Conservation (phyloP, 2,329 filamentous ascomycete species). For the Colletotrichum sp. region DNA sequence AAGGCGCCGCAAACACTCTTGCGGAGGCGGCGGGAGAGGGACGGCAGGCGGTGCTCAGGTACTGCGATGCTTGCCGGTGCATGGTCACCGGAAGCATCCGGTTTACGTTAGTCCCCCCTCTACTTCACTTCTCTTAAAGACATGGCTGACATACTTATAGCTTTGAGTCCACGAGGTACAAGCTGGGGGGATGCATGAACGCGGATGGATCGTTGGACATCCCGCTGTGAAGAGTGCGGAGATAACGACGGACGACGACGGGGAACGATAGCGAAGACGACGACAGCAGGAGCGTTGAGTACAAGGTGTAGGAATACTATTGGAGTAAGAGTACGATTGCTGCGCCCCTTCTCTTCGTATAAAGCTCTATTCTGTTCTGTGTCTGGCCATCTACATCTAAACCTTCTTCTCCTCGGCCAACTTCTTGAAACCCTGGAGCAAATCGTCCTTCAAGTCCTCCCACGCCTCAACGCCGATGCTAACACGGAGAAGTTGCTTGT, state of each 20-base stretch:
- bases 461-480: conserved; percentile 88
- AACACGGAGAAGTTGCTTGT: conserved; percentile 75
- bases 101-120: conserved; percentile 32
- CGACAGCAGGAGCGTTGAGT: neutral
- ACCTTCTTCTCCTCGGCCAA: conserved; percentile 42
- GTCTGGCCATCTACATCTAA: neutral
- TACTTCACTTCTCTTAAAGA: neutral
- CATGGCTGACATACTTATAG: conserved; percentile 20
- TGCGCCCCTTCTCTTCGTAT: neutral
- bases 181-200: conserved; percentile 30
- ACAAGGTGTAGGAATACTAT: neutral
- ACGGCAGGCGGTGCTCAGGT: conserved; percentile 20
- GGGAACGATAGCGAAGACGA: neutral
- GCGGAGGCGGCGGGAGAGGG: neutral
- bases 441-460: conserved; percentile 81
- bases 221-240: conserved; percentile 24
- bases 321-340: neutral
- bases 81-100: conserved; percentile 35
- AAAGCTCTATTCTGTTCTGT: neutral
- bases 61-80: conserved; percentile 33
- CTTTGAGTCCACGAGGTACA: conserved; percentile 36
- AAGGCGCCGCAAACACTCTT: conserved; percentile 24
- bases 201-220: conserved; percentile 38
- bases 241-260: neutral
- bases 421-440: conserved; percentile 69